Conservation (phyloP, 495 filamentous ascomycete species). For the Daldinia concentrica region DNA sequence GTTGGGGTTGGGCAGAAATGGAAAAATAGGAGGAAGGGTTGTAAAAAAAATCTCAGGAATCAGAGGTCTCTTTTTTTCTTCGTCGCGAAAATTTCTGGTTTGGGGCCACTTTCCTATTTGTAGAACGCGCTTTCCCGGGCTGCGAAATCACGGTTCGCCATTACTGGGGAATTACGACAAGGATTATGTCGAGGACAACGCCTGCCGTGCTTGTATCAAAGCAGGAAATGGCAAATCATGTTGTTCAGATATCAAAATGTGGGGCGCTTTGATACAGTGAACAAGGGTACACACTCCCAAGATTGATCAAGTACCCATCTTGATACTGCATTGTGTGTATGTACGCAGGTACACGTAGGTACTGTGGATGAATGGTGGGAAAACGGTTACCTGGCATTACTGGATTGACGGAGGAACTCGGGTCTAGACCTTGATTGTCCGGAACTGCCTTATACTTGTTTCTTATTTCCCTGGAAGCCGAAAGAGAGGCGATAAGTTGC, state of each 20-base stretch:
- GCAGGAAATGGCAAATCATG: slow-evolving; percentile 30
- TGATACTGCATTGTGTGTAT: slow-evolving; percentile 20
- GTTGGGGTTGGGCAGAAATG: slow-evolving; percentile 48
- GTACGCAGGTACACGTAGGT: slow-evolving; percentile 12
- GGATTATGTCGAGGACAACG: slow-evolving; percentile 18
- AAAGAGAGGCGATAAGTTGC: neutral
- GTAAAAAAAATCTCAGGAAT: slow-evolving; percentile 49
- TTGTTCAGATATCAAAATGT: slow-evolving; percentile 31
- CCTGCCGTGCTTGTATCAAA: slow-evolving; percentile 31
- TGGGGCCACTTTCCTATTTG: slow-evolving; percentile 56
- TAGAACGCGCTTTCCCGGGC: slow-evolving; percentile 50
- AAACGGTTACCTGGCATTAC: slow-evolving; percentile 11
- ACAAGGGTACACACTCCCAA: slow-evolving; percentile 28
- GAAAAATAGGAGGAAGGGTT: slow-evolving; percentile 53
- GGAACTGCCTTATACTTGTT: neutral
- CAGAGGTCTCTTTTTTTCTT: slow-evolving; percentile 48
- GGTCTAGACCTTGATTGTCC: neutral
- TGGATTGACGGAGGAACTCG: slow-evolving; percentile 3
- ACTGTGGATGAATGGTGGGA: slow-evolving; percentile 5
- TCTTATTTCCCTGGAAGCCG: neutral
- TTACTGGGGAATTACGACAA: slow-evolving; percentile 37
- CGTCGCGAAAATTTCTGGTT: slow-evolving; percentile 50
- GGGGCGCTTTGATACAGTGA: slow-evolving; percentile 39
- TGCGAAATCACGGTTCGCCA: slow-evolving; percentile 46
- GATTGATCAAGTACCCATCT: slow-evolving; percentile 24